A percentile compares a stretch with the other conserved stretches of the same genome.
Evolutionary conservation across 2,329 filamentous ascomycete species (phyloP).

Genomic region (Fusarium sp.): DNA sequence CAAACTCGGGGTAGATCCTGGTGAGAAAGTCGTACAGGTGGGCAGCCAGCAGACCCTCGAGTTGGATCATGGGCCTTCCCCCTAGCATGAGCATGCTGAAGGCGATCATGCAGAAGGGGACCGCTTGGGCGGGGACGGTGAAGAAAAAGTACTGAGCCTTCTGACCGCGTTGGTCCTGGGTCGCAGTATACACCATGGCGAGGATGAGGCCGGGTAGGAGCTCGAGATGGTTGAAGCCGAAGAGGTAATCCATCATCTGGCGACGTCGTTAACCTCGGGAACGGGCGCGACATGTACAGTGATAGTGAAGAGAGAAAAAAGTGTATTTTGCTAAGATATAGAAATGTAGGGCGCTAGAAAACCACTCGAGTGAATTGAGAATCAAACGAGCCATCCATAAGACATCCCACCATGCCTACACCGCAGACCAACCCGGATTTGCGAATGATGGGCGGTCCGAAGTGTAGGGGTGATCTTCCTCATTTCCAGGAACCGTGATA

Average conservation of each 20-base stretch:
- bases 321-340: constrained; percentile 38
- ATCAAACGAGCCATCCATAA: constrained; percentile 75
- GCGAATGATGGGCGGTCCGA: constrained; percentile 73
- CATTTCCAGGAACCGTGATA: constrained; percentile 87
- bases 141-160: constrained; percentile 85
- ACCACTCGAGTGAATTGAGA: constrained; percentile 69
- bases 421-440: constrained; percentile 70
- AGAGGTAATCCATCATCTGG: constrained; percentile 47
- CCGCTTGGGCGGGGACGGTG: constrained; percentile 81
- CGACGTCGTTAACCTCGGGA: constrained; percentile 39
- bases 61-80: constrained; percentile 71
- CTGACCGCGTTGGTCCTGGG: constrained; percentile 83
- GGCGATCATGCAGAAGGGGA: constrained; percentile 83
- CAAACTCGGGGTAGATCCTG: constrained; percentile 88
- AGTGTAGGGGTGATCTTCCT: constrained; percentile 82
- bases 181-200: constrained; percentile 84
- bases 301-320: constrained; percentile 10
- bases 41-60: constrained; percentile 84
- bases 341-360: constrained; percentile 70
- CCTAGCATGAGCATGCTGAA: constrained; percentile 74
- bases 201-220: constrained; percentile 76
- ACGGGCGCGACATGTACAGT: constrained; percentile 4
- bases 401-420: constrained; percentile 82
- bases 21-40: constrained; percentile 93
- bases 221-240: constrained; percentile 49